phyloP scores from a whole-genome alignment of 148 eudicot genomes.

The Drosera capensis region DNA sequence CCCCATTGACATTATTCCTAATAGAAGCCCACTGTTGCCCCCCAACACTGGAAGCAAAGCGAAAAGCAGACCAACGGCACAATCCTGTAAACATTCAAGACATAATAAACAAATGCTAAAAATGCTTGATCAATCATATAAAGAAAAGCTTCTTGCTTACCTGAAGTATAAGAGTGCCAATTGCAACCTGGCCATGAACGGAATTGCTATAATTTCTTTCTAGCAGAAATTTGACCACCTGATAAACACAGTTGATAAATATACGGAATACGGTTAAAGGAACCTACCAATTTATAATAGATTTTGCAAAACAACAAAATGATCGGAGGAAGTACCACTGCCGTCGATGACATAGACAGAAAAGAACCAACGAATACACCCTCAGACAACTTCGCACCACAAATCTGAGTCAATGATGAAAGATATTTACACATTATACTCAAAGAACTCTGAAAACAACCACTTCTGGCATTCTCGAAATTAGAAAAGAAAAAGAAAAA shows the following conservation, averaged over 20 bases:
- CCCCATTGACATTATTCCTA: slow-evolving; percentile 82
- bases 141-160: no score
- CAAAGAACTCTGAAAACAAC: no score
- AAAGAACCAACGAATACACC: slow-evolving; percentile 97
- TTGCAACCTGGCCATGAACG: slow-evolving; percentile 98
- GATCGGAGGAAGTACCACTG: slow-evolving; percentile 46
- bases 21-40: slow-evolving; percentile 72
- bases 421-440: no score
- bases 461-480: no score
- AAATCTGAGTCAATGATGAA: slow-evolving; percentile 36
- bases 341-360: slow-evolving; percentile 97
- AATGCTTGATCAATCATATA: not conserved
- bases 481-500: no score
- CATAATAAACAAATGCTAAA: slow-evolving; percentile 4
- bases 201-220: slow-evolving; percentile 66
- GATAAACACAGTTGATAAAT: slow-evolving; percentile 5
- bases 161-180: slow-evolving; percentile 96
- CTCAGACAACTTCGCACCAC: slow-evolving; percentile 94
- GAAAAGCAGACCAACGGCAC: slow-evolving; percentile 97
- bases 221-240: slow-evolving; percentile 86
- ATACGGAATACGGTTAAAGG: no score
- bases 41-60: slow-evolving; percentile 97
- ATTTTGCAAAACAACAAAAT: no score
- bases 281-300: no score
- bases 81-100: slow-evolving; percentile 56